Evolutionary conservation across 768 basidiomycete species (phyloP).

Genomic region (Clavulina sp.): DNA sequence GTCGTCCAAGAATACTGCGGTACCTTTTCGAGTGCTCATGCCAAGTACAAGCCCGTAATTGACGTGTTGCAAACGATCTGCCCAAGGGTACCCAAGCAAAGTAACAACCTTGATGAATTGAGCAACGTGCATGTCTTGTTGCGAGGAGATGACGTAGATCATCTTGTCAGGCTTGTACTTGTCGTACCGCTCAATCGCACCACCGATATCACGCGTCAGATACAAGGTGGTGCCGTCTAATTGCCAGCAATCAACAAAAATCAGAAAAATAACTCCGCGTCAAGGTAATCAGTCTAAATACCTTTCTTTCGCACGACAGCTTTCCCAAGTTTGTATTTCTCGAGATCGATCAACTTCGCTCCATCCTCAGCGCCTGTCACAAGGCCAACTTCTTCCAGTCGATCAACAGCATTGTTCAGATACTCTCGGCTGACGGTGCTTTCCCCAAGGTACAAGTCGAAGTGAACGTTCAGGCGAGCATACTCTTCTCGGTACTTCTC

Average conservation of each 20-base stretch:
- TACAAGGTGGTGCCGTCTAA: conserved; percentile 88
- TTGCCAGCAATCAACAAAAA: background rate
- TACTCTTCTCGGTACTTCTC: conserved; percentile 82
- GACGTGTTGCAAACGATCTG: conserved; percentile 63
- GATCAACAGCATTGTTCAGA: conserved; percentile 53
- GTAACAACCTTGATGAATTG: conserved; percentile 91
- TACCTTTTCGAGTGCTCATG: conserved; percentile 89
- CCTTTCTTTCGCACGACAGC: conserved; percentile 80
- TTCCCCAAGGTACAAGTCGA: conserved; percentile 88
- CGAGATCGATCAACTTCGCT: conserved; percentile 72
- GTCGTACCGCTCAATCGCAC: conserved; percentile 80
- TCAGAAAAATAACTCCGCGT: background rate
- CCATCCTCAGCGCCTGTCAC: conserved; percentile 62
- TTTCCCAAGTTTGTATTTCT: conserved; percentile 81
- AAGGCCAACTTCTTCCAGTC: conserved; percentile 52
- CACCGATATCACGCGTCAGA: conserved; percentile 88
- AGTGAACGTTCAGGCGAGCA: conserved; percentile 71
- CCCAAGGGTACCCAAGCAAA: conserved; percentile 82
- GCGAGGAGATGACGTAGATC: conserved; percentile 83
- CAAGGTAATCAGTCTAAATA: conserved; percentile 12
- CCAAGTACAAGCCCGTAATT: conserved; percentile 86
- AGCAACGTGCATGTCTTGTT: conserved; percentile 70
- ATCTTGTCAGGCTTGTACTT: conserved; percentile 83
- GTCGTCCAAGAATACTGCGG: conserved; percentile 86
- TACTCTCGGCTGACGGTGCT: conserved; percentile 56